These are phyloP conservation scores for Neoboletus brunneissimus DNA, from an alignment of 768 basidiomycete species.

Conservation along the genomic window DNA sequence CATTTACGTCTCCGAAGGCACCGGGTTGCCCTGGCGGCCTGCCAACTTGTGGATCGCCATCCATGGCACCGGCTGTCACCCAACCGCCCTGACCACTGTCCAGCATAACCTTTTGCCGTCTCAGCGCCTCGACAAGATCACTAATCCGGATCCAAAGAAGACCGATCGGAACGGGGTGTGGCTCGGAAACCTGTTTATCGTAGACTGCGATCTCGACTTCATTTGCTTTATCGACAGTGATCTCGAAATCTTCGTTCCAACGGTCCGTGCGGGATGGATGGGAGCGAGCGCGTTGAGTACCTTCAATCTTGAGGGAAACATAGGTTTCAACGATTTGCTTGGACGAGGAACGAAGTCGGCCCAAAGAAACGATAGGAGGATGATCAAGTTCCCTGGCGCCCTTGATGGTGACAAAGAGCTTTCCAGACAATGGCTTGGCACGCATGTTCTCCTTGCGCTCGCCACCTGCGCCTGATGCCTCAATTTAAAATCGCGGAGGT, in stretches of 20 bases:
- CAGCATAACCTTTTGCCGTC: conserved; percentile 87
- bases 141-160: conserved; percentile 92
- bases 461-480: conserved; percentile 56
- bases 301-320: conserved; percentile 95
- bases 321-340: conserved; percentile 79
- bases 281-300: conserved; percentile 86
- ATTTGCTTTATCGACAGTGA: conserved; percentile 95
- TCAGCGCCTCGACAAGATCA: conserved; percentile 89
- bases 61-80: conserved; percentile 94
- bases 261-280: conserved; percentile 92
- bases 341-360: conserved; percentile 70
- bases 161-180: conserved; percentile 85
- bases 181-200: conserved; percentile 83
- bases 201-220: conserved; percentile 97
- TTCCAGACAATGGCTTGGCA: conserved; percentile 91
- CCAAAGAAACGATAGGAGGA: conserved; percentile 64
- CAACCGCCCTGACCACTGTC: conserved; percentile 88
- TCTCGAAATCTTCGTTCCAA: conserved; percentile 98
- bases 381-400: conserved; percentile 95
- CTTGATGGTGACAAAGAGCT: conserved; percentile 82
- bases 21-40: conserved; percentile 51
- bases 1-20: conserved; percentile 44
- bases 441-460: conserved; percentile 92
- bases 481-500: conserved; percentile 26
- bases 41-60: conserved; percentile 49